Evolutionary conservation across 352 stramenopile species (phyloP).

Genomic region (Phytophthora podocarpi): DNA sequence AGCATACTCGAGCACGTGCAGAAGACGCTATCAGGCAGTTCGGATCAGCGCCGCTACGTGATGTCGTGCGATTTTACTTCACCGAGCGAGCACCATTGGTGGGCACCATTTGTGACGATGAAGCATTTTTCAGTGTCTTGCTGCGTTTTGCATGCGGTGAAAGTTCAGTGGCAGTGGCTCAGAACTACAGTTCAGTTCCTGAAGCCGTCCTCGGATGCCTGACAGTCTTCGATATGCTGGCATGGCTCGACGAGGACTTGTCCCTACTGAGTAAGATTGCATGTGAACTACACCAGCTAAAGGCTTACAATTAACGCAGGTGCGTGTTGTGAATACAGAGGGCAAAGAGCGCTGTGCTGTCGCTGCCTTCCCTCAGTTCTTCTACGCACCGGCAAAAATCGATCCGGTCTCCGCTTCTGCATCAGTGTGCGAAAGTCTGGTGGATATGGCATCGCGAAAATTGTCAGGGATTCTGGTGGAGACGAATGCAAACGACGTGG

Average conservation of each 20-base stretch:
- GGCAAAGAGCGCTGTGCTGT: constrained; percentile 43
- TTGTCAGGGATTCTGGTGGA: constrained; percentile 39
- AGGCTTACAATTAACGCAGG: neutral
- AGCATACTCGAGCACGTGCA: constrained; percentile 47
- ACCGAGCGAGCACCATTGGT: constrained; percentile 34
- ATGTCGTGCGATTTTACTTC: constrained; percentile 37
- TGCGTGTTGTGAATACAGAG: constrained; percentile 19
- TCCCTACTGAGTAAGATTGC: constrained; percentile 55
- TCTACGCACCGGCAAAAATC: constrained; percentile 43
- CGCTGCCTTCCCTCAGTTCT: constrained; percentile 53
- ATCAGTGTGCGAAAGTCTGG: constrained; percentile 43
- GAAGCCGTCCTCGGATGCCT: constrained; percentile 49
- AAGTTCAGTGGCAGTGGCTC: constrained; percentile 45
- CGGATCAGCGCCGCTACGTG: constrained; percentile 32
- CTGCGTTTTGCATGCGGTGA: constrained; percentile 57
- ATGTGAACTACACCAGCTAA: neutral
- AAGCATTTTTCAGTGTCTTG: constrained; percentile 64
- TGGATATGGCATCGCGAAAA: constrained; percentile 34
- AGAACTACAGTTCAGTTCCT: constrained; percentile 13
- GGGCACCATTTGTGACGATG: constrained; percentile 41
- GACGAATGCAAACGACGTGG: neutral
- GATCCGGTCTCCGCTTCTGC: constrained; percentile 7
- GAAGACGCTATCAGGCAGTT: constrained; percentile 49
- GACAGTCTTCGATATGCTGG: constrained; percentile 47
- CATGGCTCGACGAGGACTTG: constrained; percentile 65